Evolutionary conservation across 73 alveolate genomes (phyloP), one percentile per base, ranked within the genome.

Genomic region (Stentor roeselii): DNA sequence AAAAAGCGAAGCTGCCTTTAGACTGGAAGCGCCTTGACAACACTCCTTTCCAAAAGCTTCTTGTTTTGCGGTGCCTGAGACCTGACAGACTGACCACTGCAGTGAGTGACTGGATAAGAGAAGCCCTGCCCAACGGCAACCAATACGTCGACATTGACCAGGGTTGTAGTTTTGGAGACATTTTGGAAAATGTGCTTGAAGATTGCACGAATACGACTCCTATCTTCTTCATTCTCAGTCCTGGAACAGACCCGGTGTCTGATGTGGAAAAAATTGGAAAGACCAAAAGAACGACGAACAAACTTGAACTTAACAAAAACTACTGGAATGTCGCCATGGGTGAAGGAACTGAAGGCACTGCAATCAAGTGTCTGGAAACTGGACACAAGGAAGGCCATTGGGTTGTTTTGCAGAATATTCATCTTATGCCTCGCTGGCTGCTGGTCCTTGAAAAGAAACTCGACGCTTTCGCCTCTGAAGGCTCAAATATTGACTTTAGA

Each of bases 371-470:
- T 89, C 92, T 97, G 84, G 99, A 96, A 88, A 93, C 93, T 39
- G 99, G 99, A 80, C 99, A 98, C 93, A 96, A 98, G 75, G 99
- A 98, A 90, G 99, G 99, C 38, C 99, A 98, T 91, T 98, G 99
- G 99, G 99, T 98, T 83, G 97, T 98, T 99, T 94, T 98, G 42
- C 98, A 98, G 92, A 98, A 98, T 85, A 97, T 98, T 75, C 99
- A 98, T 83, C 87, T 98, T 82, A 98, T 98, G 99, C 99, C 99
- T 27, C 91, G 90, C 87, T 98, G 99, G 99, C 94, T 97, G 42
- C 90, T 93, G 58, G 86, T 61, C 78, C 94, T 97, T 82, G 99
- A 98, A 91, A 98, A 98, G 96, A 97, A 97, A 75, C 95, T 98
- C 82, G 99, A 98, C 85, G 95, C 92, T 60, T 97, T 94, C 78